Evolutionary conservation across 495 filamentous ascomycete genomes (phyloP).

Genomic region (Sabuloglossum arenarium): DNA sequence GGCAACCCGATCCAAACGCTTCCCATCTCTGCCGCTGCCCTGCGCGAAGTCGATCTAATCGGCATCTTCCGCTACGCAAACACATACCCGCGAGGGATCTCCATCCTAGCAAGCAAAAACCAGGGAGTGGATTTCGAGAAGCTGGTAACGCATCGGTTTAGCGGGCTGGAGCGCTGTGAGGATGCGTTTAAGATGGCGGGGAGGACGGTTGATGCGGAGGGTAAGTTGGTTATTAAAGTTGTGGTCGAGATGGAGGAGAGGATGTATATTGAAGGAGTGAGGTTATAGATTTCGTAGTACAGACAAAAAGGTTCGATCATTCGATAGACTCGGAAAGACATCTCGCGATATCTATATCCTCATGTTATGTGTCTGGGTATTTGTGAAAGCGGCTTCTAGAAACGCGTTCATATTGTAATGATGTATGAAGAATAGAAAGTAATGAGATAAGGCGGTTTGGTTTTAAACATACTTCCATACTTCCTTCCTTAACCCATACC

Average conservation of each 20-base stretch:
- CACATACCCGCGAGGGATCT: constrained; percentile 65
- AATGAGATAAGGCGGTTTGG: too few relatives aligned
- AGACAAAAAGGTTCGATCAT: too few relatives aligned
- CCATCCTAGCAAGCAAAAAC: constrained; percentile 39
- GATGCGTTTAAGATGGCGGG: constrained; percentile 68
- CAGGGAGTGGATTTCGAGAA: constrained; percentile 30
- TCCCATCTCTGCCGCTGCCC: constrained; percentile 62
- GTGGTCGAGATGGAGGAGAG: constrained; percentile 25
- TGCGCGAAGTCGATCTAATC: constrained; percentile 76
- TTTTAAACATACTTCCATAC: too few relatives aligned
- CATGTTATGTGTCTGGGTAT: too few relatives aligned
- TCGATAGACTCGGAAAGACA: too few relatives aligned
- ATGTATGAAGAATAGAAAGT: too few relatives aligned
- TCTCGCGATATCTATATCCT: too few relatives aligned
- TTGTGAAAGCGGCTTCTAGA: too few relatives aligned
- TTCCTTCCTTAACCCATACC: too few relatives aligned
- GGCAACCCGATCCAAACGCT: constrained; percentile 78
- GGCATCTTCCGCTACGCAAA: constrained; percentile 88
- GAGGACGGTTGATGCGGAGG: constrained; percentile 52
- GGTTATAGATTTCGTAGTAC: too few relatives aligned
- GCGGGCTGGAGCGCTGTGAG: constrained; percentile 34
- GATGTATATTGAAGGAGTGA: too few relatives aligned
- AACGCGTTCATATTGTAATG: too few relatives aligned
- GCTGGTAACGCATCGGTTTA: constrained; percentile 58
- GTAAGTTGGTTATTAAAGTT: constrained; percentile 68